A percentile compares a stretch with the other conserved stretches of the same genome.
phyloP scores from a whole-genome alignment of 768 basidiomycete genomes.

The Rhodotorula graminis region DNA sequence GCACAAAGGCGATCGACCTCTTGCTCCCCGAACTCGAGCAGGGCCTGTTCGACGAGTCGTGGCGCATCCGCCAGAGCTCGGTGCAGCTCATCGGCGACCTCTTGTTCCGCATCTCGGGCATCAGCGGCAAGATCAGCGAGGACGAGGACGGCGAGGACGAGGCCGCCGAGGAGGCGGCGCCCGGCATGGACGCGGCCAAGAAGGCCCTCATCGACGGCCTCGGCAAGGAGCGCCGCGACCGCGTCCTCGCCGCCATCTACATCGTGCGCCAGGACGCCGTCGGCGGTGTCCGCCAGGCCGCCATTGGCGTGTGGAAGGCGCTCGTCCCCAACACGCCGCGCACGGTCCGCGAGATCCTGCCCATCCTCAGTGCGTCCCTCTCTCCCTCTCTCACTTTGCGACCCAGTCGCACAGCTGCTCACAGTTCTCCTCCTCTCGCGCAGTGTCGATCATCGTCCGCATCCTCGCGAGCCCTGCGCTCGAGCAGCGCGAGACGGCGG shows the following conservation, averaged over 20 bases:
- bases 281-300: slow-evolving; percentile 78
- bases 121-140: slow-evolving; percentile 79
- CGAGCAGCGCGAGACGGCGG: slow-evolving; percentile 94
- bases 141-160: slow-evolving; percentile 46
- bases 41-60: slow-evolving; percentile 89
- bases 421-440: no score
- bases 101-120: slow-evolving; percentile 93
- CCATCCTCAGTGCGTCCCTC: slow-evolving; percentile 61
- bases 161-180: slow-evolving; percentile 54
- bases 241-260: slow-evolving; percentile 83
- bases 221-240: slow-evolving; percentile 79
- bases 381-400: not conserved
- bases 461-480: slow-evolving; percentile 70
- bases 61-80: slow-evolving; percentile 77
- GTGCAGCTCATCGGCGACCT: slow-evolving; percentile 93
- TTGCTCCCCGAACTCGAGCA: slow-evolving; percentile 87
- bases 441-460: slow-evolving; percentile 60
- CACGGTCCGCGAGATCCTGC: slow-evolving; percentile 85
- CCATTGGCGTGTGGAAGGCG: slow-evolving; percentile 96
- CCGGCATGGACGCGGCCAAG: slow-evolving; percentile 64
- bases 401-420: not conserved
- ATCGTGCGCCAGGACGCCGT: slow-evolving; percentile 90
- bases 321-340: slow-evolving; percentile 89
- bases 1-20: slow-evolving; percentile 82
- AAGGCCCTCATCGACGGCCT: slow-evolving; percentile 81